phyloP scores from a whole-genome alignment of 176 grass and related monocot genomes.

The Oropetium thomaeum region DNA sequence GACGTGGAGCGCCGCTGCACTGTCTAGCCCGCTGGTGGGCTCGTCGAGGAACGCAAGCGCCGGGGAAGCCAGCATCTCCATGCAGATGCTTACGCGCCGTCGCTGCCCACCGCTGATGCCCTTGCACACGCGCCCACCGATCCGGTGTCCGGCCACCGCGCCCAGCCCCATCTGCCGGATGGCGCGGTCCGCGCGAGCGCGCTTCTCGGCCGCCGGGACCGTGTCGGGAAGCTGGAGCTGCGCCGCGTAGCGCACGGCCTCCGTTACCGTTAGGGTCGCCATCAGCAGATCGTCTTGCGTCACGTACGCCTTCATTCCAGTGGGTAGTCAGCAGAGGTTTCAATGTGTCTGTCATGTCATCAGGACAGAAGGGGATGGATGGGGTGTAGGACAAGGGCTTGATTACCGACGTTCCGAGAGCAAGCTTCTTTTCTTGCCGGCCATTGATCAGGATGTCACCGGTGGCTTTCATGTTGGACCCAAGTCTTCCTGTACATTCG shows the following conservation, averaged over 20 bases:
- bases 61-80: constrained; percentile 38
- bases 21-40: constrained; percentile 43
- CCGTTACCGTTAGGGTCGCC: constrained; percentile 38
- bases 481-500: constrained; percentile 19
- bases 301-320: constrained; percentile 28
- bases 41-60: constrained; percentile 33
- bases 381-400: not conserved
- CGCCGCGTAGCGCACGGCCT: constrained; percentile 34
- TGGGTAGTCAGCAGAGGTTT: not conserved
- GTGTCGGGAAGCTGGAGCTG: constrained; percentile 42
- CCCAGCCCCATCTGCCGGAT: constrained; percentile 40
- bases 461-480: constrained; percentile 1
- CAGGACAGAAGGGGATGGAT: too few species aligned
- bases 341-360: not conserved
- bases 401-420: constrained; percentile 31
- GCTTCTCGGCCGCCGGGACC: constrained; percentile 1
- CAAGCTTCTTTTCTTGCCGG: constrained; percentile 12
- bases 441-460: constrained; percentile 40
- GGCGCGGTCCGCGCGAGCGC: constrained; percentile 15
- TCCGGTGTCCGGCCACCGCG: not conserved
- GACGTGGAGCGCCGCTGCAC: constrained; percentile 50
- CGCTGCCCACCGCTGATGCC: constrained; percentile 45
- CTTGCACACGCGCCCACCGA: constrained; percentile 41
- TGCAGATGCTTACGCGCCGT: constrained; percentile 41
- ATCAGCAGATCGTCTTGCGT: constrained; percentile 37